A percentile compares a stretch with the other conserved stretches of the same genome.
Conservation (phyloP, 495 filamentous ascomycete genomes). For the Neurospora pannonica region DNA sequence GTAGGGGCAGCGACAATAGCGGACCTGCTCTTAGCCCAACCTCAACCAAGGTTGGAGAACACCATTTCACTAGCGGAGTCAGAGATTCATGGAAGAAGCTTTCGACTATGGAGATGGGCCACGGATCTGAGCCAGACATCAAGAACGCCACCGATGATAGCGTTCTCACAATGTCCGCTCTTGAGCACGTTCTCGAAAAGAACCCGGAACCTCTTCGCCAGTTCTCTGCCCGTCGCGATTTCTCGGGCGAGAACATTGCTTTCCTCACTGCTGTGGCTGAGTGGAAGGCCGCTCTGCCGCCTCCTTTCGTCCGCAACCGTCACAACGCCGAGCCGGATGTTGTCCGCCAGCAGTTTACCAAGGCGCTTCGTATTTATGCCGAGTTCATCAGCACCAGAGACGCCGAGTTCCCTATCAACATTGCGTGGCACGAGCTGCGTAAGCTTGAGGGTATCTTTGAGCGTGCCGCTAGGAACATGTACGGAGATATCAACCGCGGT, state of each 20-base stretch:
- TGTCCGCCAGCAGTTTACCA: constrained; percentile 36
- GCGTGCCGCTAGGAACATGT: constrained; percentile 16
- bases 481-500: constrained; percentile 5
- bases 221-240: constrained; percentile 53
- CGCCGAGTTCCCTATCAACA: constrained; percentile 56
- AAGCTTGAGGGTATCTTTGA: constrained; percentile 24
- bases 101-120: constrained; percentile 9
- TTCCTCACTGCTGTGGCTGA: constrained; percentile 50
- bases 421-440: constrained; percentile 29
- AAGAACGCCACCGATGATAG: constrained; percentile 22
- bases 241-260: constrained; percentile 60
- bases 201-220: constrained; percentile 46
- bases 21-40: constrained; percentile 11
- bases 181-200: constrained; percentile 47
- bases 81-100: constrained; percentile 20
- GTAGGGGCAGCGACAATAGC: neutral
- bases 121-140: constrained; percentile 22
- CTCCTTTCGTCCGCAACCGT: constrained; percentile 11
- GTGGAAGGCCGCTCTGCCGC: constrained; percentile 36
- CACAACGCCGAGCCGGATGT: constrained; percentile 8
- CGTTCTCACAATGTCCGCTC: constrained; percentile 48
- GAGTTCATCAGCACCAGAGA: constrained; percentile 45
- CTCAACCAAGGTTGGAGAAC: constrained; percentile 15
- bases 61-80: neutral
- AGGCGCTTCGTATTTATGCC: constrained; percentile 48